phyloP scores from a whole-genome alignment of 2,329 filamentous ascomycete genomes.

The Paecilomyces sp. region DNA sequence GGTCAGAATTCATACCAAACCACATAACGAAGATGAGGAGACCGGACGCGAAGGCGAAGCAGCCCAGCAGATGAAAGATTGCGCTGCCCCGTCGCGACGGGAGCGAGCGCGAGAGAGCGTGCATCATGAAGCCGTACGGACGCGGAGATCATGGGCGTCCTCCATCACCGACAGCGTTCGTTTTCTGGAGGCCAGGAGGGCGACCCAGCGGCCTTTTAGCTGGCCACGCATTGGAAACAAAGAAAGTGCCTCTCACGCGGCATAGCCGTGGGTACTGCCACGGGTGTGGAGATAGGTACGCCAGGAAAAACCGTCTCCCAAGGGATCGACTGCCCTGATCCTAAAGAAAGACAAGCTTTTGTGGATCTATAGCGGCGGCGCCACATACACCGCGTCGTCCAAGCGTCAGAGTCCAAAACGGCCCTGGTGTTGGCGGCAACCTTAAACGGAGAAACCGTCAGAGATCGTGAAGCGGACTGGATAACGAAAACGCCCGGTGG shows the following conservation, averaged over 20 bases:
- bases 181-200: neutral
- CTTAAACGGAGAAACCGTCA: too few relatives aligned
- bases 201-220: neutral
- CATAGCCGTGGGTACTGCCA: neutral
- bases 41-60: neutral
- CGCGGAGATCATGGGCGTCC: neutral
- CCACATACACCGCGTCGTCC: neutral
- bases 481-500: neutral
- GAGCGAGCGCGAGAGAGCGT: neutral
- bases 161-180: neutral
- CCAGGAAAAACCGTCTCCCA: neutral
- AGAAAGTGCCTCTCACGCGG: neutral
- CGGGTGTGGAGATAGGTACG: neutral
- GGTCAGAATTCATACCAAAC: constrained; percentile 28
- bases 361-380: neutral
- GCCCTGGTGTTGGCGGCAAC: neutral
- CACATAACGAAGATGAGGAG: constrained; percentile 8
- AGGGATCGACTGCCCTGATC: neutral
- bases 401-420: neutral
- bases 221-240: neutral
- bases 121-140: neutral
- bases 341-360: neutral
- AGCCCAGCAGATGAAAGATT: neutral
- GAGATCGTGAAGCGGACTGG: too few relatives aligned
- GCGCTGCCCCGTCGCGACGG: neutral